Percentiles rank a stretch among this genome's conserved stretches.
Conservation (phyloP, 192 early-diverging fungal species). For the Coemansia sp. region DNA sequence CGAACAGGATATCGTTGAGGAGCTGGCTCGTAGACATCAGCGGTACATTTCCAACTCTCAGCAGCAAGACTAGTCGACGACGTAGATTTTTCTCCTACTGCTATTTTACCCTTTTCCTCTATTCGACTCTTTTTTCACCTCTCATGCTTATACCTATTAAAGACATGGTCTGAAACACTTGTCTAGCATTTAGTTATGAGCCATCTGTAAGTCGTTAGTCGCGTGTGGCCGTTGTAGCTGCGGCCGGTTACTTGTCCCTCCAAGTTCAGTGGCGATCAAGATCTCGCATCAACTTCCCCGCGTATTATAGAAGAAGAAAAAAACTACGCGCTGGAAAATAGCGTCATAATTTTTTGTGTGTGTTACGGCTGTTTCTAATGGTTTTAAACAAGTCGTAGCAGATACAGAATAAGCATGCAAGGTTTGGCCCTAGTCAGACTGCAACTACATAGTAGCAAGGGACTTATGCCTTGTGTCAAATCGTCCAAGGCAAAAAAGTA, state of each 20-base stretch:
- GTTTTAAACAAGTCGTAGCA: slow-evolving; percentile 10
- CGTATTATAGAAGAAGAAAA: neutral
- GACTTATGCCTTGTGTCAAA: neutral
- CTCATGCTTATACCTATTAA: neutral
- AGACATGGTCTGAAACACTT: slow-evolving; percentile 5
- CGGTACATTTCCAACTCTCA: slow-evolving; percentile 12
- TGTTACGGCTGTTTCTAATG: slow-evolving; percentile 12
- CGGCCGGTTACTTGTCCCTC: neutral
- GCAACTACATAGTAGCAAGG: neutral
- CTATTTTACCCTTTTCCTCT: neutral
- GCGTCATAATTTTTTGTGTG: neutral
- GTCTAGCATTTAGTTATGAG: slow-evolving; percentile 6
- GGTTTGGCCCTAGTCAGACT: neutral
- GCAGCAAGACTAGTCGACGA: neutral
- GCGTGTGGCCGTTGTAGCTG: neutral
- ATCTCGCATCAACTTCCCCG: neutral
- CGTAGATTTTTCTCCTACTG: neutral
- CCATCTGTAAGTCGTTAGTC: neutral
- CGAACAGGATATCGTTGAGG: slow-evolving; percentile 43
- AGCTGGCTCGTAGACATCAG: slow-evolving; percentile 39
- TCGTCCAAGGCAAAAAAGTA: neutral
- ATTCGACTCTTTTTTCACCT: neutral
- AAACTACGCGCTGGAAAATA: slow-evolving; percentile 2
- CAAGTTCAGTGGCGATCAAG: neutral
- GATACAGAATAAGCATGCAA: neutral